Percentiles rank a stretch among this genome's conserved stretches.
These are phyloP conservation scores for Cymbopogon flexuosus DNA, from an alignment of 202 grass and related monocot genomes.

Conservation along the genomic window DNA sequence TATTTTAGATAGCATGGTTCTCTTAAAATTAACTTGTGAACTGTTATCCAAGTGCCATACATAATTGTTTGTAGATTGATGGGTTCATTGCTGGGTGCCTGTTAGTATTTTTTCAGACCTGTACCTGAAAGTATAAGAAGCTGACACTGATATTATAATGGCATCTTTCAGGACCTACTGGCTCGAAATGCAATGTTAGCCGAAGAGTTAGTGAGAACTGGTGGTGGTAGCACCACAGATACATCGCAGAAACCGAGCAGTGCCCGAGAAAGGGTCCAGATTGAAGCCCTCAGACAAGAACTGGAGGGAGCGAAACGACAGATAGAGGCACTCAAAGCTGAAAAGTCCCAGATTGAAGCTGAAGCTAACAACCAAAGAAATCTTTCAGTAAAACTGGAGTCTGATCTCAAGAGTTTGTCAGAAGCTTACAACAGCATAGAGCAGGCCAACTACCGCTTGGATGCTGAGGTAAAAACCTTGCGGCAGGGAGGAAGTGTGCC, in stretches of 20 bases:
- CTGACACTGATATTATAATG: conserved; percentile 26
- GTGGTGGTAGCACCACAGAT: conserved; percentile 44
- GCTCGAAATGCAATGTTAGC: conserved; percentile 80
- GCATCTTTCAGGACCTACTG: conserved; percentile 68
- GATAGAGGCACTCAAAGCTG: conserved; percentile 55
- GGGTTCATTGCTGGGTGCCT: background rate
- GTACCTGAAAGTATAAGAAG: conserved; percentile 5
- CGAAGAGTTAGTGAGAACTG: conserved; percentile 78
- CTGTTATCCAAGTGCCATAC: background rate
- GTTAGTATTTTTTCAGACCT: background rate
- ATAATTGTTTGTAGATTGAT: conserved; percentile 1
- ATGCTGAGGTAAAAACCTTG: conserved; percentile 58
- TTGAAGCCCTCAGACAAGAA: conserved; percentile 82
- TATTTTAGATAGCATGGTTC: background rate
- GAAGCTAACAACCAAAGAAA: conserved; percentile 71
- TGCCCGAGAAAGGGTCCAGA: conserved; percentile 71
- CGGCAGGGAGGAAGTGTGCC: conserved; percentile 47
- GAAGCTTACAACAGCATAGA: conserved; percentile 94
- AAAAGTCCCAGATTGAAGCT: conserved; percentile 65
- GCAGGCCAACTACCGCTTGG: conserved; percentile 74
- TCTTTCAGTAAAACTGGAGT: conserved; percentile 70
- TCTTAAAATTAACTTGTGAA: background rate
- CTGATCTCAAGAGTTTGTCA: conserved; percentile 91
- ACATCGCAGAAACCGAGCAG: conserved; percentile 52
- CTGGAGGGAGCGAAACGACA: conserved; percentile 53